Evolutionary conservation across 495 filamentous ascomycete species (phyloP).

Genomic region (Hypoxylon rickii): DNA sequence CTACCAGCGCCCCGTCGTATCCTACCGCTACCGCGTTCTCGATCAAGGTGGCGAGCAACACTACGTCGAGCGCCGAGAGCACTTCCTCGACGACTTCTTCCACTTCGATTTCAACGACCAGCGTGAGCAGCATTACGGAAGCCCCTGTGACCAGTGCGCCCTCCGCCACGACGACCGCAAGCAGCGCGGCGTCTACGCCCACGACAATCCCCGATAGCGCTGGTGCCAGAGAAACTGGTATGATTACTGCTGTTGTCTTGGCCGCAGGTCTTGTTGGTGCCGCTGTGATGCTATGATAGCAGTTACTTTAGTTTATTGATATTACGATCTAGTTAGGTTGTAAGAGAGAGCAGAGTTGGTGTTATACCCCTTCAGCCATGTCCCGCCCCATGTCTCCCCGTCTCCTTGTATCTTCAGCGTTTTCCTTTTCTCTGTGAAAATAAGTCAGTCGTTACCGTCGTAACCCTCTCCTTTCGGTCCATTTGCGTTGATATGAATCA

Average conservation of each 20-base stretch:
- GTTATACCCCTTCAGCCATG: too few relatives aligned
- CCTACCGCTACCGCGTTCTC: too few relatives aligned
- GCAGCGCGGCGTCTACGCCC: not conserved
- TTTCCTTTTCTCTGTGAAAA: too few relatives aligned
- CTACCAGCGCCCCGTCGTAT: too few relatives aligned
- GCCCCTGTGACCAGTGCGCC: not conserved
- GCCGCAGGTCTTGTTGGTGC: slow-evolving; percentile 20
- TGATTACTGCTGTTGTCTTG: slow-evolving; percentile 18
- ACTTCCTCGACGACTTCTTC: not conserved
- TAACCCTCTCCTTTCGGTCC: too few relatives aligned
- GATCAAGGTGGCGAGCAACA: too few relatives aligned
- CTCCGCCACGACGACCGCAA: not conserved
- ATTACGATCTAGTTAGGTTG: not conserved
- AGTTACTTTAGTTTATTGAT: not conserved
- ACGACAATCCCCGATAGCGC: slow-evolving; percentile 10
- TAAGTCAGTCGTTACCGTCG: too few relatives aligned
- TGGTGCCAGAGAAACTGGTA: slow-evolving; percentile 17
- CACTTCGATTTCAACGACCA: not conserved
- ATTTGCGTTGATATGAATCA: too few relatives aligned
- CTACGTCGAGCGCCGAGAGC: not conserved
- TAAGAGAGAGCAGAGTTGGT: too few relatives aligned
- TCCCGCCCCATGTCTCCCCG: too few relatives aligned
- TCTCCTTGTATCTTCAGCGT: too few relatives aligned
- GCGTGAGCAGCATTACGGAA: not conserved
- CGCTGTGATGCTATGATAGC: slow-evolving; percentile 14